Base-by-base conservation (phyloP, 2,329 filamentous ascomycete species). In the Hypoxylon sp. region DNA sequence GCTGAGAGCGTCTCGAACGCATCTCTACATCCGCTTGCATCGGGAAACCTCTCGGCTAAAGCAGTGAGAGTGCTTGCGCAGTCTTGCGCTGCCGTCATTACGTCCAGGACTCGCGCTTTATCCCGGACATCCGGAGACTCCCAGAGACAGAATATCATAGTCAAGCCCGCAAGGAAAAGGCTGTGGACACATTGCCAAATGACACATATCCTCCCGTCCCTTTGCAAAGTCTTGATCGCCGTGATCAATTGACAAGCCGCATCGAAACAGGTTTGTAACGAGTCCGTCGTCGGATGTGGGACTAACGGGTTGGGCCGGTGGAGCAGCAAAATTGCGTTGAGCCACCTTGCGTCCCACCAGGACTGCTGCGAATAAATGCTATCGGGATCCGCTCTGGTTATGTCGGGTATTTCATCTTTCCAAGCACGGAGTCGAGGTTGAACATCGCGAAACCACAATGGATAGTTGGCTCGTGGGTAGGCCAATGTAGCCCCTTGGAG, bases 151-250 rank as follows among this genome's bases (percentile, higher is more conserved):
- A 79, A 77, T 31, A 79, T 74, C 42, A 78, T 69, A 2, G 69
- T 75, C 14, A 80, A 61, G 14, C 78, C 78, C 1, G 78, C 77
- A 49, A 80, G 71, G 67, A 80, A 78, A 37, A 80, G 73, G 11
- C 75, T 72, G 63, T 80, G 77, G 0, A 77, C 76, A 35, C 63
- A 76, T 65, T 71, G 77, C 78, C 78, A 80, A 14, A 76, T 60
- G 22, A 79, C 72, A 42, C 76, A 77, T 46, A 79, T 66, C 53
- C 72, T 76, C 3, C 74, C 72, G 30, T 79, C 76, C 27, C 77
- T 75, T 48, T 80, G 77, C 50, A 79, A 63, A 3, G 69, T 69
- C 44, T 78, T 77, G 35, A 79, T 76, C 25, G 72, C 73, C 14
- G 57, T 54, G 56, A 79, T 79, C 17, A 75, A 61, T 27, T 74